Base-by-base conservation (phyloP, 768 basidiomycete species). In the Russula emetica region DNA sequence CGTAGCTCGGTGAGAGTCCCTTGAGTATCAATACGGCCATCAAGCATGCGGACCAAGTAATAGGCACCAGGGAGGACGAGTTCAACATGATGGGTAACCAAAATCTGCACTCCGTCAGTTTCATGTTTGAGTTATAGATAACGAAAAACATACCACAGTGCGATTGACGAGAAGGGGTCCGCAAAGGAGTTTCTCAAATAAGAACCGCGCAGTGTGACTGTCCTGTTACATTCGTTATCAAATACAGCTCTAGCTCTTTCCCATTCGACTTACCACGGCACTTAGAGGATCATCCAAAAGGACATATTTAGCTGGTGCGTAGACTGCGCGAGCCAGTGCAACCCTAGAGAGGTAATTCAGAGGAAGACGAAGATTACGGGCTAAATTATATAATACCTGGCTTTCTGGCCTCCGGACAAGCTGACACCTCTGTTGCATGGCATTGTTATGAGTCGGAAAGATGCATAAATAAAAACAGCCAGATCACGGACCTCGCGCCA, bases 71-170 rank as follows among this genome's bases (percentile, higher is more conserved):
- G 86, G 8, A 92, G 81, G 20, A 93, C 85, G 1, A 94, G 81
- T 55, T 92, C 88, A 30, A 93, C 85, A 70, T 93, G 91, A 66
- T 94, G 92, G 0, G 90, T 91, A 40, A 94, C 90, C 5, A 88
- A 78, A 45, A 87, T 76, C 85, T 85, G 13, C 1, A 32, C 18
- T 36, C 14, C 49, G 34, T 64, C 30, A 56, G 2, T 11, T 54
- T 20, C 60, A 16, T 24, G 16, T 16, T n/a, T 26, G 8, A 22
- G 26, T 45, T 55, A 11, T 45, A 28, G 42, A 32, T 22, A 20
- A 14, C 42, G 0, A n/a, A 51, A 40, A 22, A 16, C 79, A 63
- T 63, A 86, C 79, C 38, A 92, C 86, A 0, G 92, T 93, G 34
- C 91, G 82, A 58, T 84, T 78, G 1, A 77, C 77, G 3, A 92